Evolutionary conservation across 306 rosid species (phyloP), one percentile per base, ranked within the genome.

Genomic region (Fagus crenata): DNA sequence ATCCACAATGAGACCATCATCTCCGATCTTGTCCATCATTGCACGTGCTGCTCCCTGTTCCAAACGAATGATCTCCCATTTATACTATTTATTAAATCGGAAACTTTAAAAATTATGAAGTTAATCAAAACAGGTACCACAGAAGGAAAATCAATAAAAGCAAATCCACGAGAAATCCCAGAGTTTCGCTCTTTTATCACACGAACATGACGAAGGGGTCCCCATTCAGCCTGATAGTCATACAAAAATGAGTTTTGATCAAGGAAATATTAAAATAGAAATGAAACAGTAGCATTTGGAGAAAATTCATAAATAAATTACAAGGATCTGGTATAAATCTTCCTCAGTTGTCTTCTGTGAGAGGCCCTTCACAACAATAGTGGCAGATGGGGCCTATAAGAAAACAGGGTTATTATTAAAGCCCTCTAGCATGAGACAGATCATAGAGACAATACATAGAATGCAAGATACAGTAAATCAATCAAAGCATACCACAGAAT

Each of bases 131-230:
- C 49, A 54, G 60, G 33, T 87, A 95, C 99, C 99, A 95, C 89
- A n/a, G 97, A 89, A 74, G 97, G 97, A 81, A 95, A 95, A 85
- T 95, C 99, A 75, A 95, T 92, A 78, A 95, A 95, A 17, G 99
- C 99, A 89, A 95, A 95, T 85, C 99, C 99, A 18, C 99, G 91
- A 8, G 99, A 95, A 67, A 85, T 77, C 82, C 99, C 97, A 72
- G 99, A 92, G 85, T 79, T 92, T 72, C 99, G 89, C 88, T 95
- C 99, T 84, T 91, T 95, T 85, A 95, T 95, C 73, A 95, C 97
- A 28, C 99, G 97, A 69, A 95, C 93, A 85, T 92, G 99, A 54
- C 99, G 92, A 74, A 95, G 97, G 36, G 97, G 99, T 14, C 99
- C 97, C 97, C 99, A 95, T 85, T 95, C 99, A 67, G 97, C 90